A percentile compares a stretch with the other conserved stretches of the same genome.
These are phyloP conservation scores for Lobosporangium transversale DNA, from an alignment of 192 early-diverging fungal genomes.

Conservation along the genomic window DNA sequence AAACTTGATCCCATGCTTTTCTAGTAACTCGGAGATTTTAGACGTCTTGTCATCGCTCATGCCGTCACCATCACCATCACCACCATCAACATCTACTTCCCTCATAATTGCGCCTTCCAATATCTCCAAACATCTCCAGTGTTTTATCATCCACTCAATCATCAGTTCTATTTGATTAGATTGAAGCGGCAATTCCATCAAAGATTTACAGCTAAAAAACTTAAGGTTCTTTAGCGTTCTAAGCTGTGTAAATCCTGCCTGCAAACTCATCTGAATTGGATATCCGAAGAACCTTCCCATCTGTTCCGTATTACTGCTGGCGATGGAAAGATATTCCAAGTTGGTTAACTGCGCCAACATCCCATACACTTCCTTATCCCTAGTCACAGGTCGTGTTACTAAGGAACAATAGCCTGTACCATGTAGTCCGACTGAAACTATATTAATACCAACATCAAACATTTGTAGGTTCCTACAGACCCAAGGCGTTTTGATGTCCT, in stretches of 20 bases:
- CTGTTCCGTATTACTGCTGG: not conserved
- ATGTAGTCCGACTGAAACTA: not conserved
- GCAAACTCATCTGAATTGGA: not conserved
- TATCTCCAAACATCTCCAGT: slow-evolving; percentile 19
- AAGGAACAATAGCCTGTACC: not conserved
- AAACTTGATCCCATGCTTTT: not conserved
- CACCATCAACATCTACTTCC: not conserved
- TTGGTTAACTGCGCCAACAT: slow-evolving; percentile 10
- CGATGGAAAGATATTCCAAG: slow-evolving; percentile 26
- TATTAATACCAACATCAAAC: slow-evolving; percentile 34
- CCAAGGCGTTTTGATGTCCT: slow-evolving; percentile 20
- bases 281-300: not conserved
- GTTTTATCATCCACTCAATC: slow-evolving; percentile 20
- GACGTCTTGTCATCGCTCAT: too few relatives aligned
- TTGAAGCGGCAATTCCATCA: not conserved
- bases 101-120: slow-evolving; percentile 8
- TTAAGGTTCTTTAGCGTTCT: slow-evolving; percentile 4
- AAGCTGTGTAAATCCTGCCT: slow-evolving; percentile 8
- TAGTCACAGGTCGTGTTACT: not conserved
- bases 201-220: slow-evolving; percentile 21
- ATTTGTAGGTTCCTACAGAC: slow-evolving; percentile 18
- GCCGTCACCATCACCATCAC: not conserved
- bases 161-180: not conserved
- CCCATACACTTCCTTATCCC: slow-evolving; percentile 1
- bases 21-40: not conserved